Base-by-base conservation (phyloP, 2,329 filamentous ascomycete species). In the Colletotrichum sp. region DNA sequence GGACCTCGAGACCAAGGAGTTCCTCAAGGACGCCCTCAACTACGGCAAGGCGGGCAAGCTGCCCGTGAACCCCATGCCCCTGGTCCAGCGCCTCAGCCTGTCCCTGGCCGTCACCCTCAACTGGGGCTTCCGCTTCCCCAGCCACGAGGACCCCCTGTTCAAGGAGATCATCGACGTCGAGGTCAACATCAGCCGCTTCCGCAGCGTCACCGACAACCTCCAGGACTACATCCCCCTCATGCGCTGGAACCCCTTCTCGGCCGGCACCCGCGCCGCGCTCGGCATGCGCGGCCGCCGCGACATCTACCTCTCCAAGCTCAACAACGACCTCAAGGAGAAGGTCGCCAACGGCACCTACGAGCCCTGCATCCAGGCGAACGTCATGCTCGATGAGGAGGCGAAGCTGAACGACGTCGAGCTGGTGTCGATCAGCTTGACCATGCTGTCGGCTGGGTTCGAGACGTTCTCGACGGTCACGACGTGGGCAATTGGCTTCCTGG, bases 361-460 rank as follows among this genome's bases (percentile, higher is more conserved):
- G 79, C 92, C 92, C 4, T 94, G 92, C 80, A 94, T 94, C 77
- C 92, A 77, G 7, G 92, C 92, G 0, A 93, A 93, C 78, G 92
- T 94, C 55, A 84, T 94, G 52, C 92, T 93, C 77, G 92, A 77
- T 67, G 91, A 92, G 0, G 92, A 93, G 71, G 91, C 91, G 2
- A 72, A 68, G 36, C 63, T 75, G 5, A 30, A 73, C 57, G 71
- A 59, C 5, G 92, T 89, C 21, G 92, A 94, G 82, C 87, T 93
- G 70, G 92, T 93, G 82, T 93, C 91, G 3, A 92, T 94, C 78
- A 92, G 92, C 79, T 83, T 94, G 61, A 93, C 92, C 63, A 94
- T 94, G 92, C 74, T 81, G 0, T 94, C 93, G 13, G 81, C 79
- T 3, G 81, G 81, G 2, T 81, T 81, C 2, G 81, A 82, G 52